phyloP scores from a whole-genome alignment of 306 rosid species.

The Cicer pinnatifidum region DNA sequence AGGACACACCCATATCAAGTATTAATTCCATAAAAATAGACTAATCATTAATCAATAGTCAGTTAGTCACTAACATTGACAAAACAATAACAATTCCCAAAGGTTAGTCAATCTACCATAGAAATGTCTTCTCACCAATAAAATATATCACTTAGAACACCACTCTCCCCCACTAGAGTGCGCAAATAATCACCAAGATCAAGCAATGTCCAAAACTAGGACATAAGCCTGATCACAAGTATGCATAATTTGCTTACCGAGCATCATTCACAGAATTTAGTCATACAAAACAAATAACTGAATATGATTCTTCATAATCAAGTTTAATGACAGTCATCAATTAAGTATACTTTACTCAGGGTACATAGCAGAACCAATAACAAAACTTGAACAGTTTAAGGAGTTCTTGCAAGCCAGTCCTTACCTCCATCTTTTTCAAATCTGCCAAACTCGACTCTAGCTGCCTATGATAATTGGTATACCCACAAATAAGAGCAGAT shows the following conservation, averaged over 20 bases:
- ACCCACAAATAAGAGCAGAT: constrained; percentile 91
- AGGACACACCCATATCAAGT: not conserved
- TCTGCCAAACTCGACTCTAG: constrained; percentile 86
- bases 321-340: constrained; percentile 27
- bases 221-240: constrained; percentile 20
- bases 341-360: constrained; percentile 7
- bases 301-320: not conserved
- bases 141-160: not conserved
- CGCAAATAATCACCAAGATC: constrained; percentile 18
- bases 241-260: constrained; percentile 24
- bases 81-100: not conserved
- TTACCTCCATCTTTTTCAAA: constrained; percentile 93
- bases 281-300: not conserved
- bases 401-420: constrained; percentile 24
- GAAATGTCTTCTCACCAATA: constrained; percentile 4
- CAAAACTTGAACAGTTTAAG: constrained; percentile 24
- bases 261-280: constrained; percentile 3
- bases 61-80: not conserved
- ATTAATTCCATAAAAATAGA: constrained; percentile 15
- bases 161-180: not conserved
- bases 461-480: constrained; percentile 85
- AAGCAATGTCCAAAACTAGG: constrained; percentile 4
- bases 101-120: not conserved
- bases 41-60: not conserved
- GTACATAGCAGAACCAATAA: constrained; percentile 4